Base-by-base conservation (phyloP, 805 yeast species). In the Ogataea allantospora region DNA sequence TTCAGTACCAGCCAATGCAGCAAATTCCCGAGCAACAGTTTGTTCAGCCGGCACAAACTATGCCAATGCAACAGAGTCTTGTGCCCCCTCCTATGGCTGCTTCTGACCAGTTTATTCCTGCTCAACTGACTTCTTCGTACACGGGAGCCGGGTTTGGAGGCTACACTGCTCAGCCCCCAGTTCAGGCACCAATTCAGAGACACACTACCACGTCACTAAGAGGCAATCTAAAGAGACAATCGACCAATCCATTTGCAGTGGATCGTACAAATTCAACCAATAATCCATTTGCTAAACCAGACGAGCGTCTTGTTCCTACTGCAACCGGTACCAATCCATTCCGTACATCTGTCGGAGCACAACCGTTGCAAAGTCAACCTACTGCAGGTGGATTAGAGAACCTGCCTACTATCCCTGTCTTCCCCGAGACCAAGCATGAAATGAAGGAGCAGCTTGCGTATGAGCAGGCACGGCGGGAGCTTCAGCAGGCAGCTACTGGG, bases 301-400 rank as follows among this genome's bases (percentile, higher is more conserved):
- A 35, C 7, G 39, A 39, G 4, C 8, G 4, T 28, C 33, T 40
- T 7, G 19, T 34, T 12, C 42, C 53, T 7, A 44, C 50, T 3
- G 33, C 38, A 5, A 78, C 83, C 0, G 83, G 83, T 2, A 65
- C 71, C 21, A 81, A 81, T 51, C 88, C 88, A 20, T 81, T 81
- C 62, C 66, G 76, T 15, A 38, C 52, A 55, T 11, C 51, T 43
- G 26, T 34, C 47, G 7, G 19, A 17, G 29, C 35, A 3, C 50
- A 55, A 35, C 44, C 47, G 8, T 14, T 73, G 48, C 62, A 67
- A 50, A 63, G 69, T 11, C 83, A 77, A 51, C 72, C 77, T 2
- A 81, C 88, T 2, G 83, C 87, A 22, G 91, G 89, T 4, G 91
- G 89, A 0, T 68, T 80, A 43, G 89, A 83, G 53, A 65, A 66